phyloP scores from a whole-genome alignment of 2,329 filamentous ascomycete genomes.

The Drechslerella coelobrocha region DNA sequence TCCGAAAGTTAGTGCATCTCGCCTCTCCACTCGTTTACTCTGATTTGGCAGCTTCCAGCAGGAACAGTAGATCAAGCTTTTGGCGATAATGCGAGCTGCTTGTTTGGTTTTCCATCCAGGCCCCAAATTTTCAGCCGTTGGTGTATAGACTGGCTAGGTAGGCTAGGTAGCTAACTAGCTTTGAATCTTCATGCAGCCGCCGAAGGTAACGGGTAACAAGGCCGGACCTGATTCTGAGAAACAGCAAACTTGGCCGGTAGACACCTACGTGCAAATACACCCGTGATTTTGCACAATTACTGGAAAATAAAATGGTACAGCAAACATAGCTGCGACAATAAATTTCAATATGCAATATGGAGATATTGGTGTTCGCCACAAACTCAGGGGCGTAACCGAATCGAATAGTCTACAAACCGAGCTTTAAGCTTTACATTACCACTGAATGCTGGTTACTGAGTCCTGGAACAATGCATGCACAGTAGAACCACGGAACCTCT shows the following conservation, averaged over 20 bases:
- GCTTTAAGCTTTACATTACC: too few relatives aligned
- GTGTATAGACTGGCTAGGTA: too few relatives aligned
- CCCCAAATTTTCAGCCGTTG: neutral
- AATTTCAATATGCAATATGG: too few relatives aligned
- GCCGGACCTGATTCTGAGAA: too few relatives aligned
- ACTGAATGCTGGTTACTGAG: neutral
- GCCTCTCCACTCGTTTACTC: neutral
- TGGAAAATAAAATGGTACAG: neutral
- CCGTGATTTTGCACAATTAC: too few relatives aligned
- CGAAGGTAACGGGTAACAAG: too few relatives aligned
- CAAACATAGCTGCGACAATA: too few relatives aligned
- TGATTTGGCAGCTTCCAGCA: slow-evolving; percentile 39
- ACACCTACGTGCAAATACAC: too few relatives aligned
- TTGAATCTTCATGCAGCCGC: neutral
- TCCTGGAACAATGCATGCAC: neutral
- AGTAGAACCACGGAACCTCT: slow-evolving; percentile 27
- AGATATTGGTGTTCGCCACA: too few relatives aligned
- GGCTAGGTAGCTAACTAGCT: slow-evolving; percentile 1
- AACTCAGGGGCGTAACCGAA: too few relatives aligned
- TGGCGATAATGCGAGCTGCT: slow-evolving; percentile 25
- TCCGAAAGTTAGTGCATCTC: neutral
- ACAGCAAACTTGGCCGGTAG: too few relatives aligned
- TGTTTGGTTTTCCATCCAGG: slow-evolving; percentile 2
- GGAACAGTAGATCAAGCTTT: slow-evolving; percentile 48
- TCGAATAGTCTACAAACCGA: too few relatives aligned